A percentile compares a stretch with the other conserved stretches of the same genome.
These are phyloP conservation scores for Fremontodendron californicum DNA, from an alignment of 345 rosid genomes.

Conservation along the genomic window DNA sequence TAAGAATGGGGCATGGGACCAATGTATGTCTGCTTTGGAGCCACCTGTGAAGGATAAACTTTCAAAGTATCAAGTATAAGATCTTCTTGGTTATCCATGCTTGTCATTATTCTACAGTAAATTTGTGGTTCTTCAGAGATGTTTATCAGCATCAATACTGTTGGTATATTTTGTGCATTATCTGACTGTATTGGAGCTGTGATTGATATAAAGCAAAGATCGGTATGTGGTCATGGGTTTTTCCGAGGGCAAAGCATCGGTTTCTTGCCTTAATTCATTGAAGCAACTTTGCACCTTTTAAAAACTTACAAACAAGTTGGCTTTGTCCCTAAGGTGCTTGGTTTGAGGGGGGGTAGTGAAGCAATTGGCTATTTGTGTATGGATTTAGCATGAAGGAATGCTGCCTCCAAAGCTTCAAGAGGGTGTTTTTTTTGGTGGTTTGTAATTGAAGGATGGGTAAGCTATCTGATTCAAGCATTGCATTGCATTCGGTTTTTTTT, in stretches of 20 bases:
- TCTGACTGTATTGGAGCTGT: conserved; percentile 18
- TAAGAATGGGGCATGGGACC: conserved; percentile 81
- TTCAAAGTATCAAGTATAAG: conserved; percentile 68
- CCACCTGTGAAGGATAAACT: conserved; percentile 84
- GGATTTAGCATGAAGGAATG: conserved; percentile 21
- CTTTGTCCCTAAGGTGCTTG: conserved; percentile 2
- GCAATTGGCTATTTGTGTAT: conserved; percentile 5
- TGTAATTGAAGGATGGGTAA: background rate
- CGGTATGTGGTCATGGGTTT: conserved; percentile 20
- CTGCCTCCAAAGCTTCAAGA: conserved; percentile 19
- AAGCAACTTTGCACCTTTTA: conserved; percentile 20
- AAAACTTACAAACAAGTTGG: background rate
- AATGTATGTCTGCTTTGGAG: conserved; percentile 78
- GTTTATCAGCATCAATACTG: conserved; percentile 13
- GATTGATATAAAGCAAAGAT: conserved; percentile 19
- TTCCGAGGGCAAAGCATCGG: conserved; percentile 12
- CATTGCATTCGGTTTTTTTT: too few relatives aligned
- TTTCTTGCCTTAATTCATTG: conserved; percentile 12
- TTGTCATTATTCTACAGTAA: conserved; percentile 6
- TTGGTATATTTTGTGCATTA: conserved; percentile 19
- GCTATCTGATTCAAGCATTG: conserved; percentile 9
- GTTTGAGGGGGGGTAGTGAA: conserved; percentile 8
- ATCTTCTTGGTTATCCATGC: background rate
- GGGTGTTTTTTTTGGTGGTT: conserved; percentile 10
- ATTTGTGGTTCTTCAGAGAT: conserved; percentile 15